Base-by-base conservation (phyloP, 352 stramenopile genomes). In the Globisporangium parvum region DNA sequence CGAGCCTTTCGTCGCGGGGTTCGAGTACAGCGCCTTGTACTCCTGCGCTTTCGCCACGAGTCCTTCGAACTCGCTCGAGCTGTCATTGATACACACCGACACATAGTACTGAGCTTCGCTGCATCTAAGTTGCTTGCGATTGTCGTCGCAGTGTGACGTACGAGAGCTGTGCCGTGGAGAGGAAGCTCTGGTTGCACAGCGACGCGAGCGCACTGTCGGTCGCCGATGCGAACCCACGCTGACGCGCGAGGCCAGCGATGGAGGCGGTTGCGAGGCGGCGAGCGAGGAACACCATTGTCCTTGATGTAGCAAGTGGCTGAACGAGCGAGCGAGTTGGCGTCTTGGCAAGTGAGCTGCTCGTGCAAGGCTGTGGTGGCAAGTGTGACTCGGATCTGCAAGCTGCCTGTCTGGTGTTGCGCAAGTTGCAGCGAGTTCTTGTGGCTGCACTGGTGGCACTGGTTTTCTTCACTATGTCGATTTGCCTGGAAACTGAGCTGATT, bases 151-250 rank as follows among this genome's bases (percentile, higher is more conserved):
- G 17, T 6, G 21, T n/a, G 3, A 60, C 68, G 49, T 42, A 78
- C 68, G 69, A 78, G 42, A 92, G 69, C 50, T 92, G 66, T 24
- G 71, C 67, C 10, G 79, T 90, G 26, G 79, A 92, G 54, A 92
- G 69, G 57, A 92, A 89, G 69, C 78, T 85, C 53, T 81, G 57
- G 21, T 77, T 79, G 37, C 69, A 55, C n/a, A 92, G 75, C 41
- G 75, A 72, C 57, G 52, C 51, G 24, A 80, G 61, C 46, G 63
- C 67, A n/a, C 51, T 66, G 45, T 56, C 42, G 23, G 56, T 58
- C 20, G 57, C 31, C 11, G 28, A 48, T 17, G 57, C 31, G 21
- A 63, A 63, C 37, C 24, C 21, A 23, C 57, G 49, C 20, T 20
- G 41, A 47, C 39, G 39, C 39, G 26, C 39, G 20, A 60, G n/a